A percentile compares a stretch with the other conserved stretches of the same genome.
These are phyloP conservation scores for Pisolithus microcarpus DNA, from an alignment of 768 basidiomycete species.

Conservation along the genomic window DNA sequence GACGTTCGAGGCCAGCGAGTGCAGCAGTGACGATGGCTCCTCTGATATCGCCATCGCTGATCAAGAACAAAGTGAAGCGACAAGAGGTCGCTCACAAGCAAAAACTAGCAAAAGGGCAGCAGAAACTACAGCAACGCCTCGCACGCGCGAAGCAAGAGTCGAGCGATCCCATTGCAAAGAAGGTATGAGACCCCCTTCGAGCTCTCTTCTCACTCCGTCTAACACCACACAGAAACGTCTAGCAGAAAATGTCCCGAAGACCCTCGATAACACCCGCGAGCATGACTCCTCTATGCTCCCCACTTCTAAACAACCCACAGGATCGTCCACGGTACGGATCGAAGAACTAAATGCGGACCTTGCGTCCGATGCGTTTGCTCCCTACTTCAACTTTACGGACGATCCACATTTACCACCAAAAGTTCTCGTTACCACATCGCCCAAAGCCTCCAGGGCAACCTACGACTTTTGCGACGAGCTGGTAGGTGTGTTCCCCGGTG, in stretches of 20 bases:
- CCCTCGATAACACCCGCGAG: slow-evolving; percentile 90
- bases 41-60: slow-evolving; percentile 51
- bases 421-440: slow-evolving; percentile 85
- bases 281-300: slow-evolving; percentile 49
- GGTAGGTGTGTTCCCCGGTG: slow-evolving; percentile 83
- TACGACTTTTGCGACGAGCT: slow-evolving; percentile 93
- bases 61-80: slow-evolving; percentile 85
- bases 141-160: slow-evolving; percentile 72
- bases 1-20: not conserved
- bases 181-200: slow-evolving; percentile 41
- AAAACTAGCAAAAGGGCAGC: slow-evolving; percentile 73
- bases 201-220: not conserved
- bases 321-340: slow-evolving; percentile 32
- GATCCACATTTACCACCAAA: slow-evolving; percentile 75
- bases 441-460: slow-evolving; percentile 79
- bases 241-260: slow-evolving; percentile 79
- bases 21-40: slow-evolving; percentile 39
- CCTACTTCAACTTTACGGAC: slow-evolving; percentile 62
- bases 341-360: slow-evolving; percentile 64
- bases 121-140: slow-evolving; percentile 74
- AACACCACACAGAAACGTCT: slow-evolving; percentile 18
- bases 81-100: slow-evolving; percentile 66
- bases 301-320: slow-evolving; percentile 23
- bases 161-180: slow-evolving; percentile 68
- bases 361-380: slow-evolving; percentile 68